Evolutionary conservation across 345 rosid genomes (phyloP), one percentile per base, ranked within the genome.

Genomic region (Xanthoceras sorbifolium): DNA sequence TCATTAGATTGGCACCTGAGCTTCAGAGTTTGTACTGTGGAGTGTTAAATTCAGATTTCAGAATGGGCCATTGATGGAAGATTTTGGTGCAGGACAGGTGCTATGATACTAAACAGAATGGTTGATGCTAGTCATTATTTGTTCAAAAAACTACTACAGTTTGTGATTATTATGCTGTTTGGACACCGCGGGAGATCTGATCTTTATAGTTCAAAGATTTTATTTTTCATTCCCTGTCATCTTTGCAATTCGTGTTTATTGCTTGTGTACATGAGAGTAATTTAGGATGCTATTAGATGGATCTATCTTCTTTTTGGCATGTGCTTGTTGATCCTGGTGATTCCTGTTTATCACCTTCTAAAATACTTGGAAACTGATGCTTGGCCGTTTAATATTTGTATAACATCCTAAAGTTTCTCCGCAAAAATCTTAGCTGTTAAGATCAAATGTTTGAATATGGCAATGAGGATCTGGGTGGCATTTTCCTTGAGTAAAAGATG

Each of bases 41-140:
- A 34, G 44, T 73, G 10, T 8, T 36, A 25, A 44, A 59, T 22
- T 72, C 36, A 59, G 64, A 60, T 36, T 31, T 28, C 29, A 54
- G 64, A 59, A 15, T 22, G 36, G 2, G 23, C 64, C 67, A 29
- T 42, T 70, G 2, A 1, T n/a, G 36, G 76, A 72, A 40, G 55
- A 60, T 15, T 31, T 23, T 9, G 23, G 50, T 67, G 28, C 25
- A 31, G 54, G 40, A 32, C 36, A 67, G 77, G 80, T 72, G 46
- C 9, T 38, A 6, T 66, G 1, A 5, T 74, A 22, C 28, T 28
- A 62, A 29, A 73, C 15, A 28, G 26, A 60, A 36, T 7, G 55
- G 25, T 9, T 26, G 38, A 36, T 25, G 22, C 18, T 1, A 6
- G 38, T 32, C 32, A 59, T 34, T n/a, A 23, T 71, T n/a, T 28